These are phyloP conservation scores for Lanmaoa rubissima DNA, from an alignment of 768 basidiomycete species.

Conservation along the genomic window DNA sequence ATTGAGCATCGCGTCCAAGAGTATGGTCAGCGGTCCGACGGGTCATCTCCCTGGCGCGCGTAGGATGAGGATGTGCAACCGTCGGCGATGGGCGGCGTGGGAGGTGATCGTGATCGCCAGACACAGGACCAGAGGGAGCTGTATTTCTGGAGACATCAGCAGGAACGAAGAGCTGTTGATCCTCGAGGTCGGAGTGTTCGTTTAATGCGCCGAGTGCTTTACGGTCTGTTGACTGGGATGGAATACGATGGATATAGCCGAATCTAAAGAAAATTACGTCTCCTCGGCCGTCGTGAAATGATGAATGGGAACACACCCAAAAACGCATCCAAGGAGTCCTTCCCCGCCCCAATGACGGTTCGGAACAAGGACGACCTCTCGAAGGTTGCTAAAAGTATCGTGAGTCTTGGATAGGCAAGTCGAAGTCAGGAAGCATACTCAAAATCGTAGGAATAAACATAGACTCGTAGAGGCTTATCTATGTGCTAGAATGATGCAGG, in stretches of 20 bases:
- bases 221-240: slow-evolving; percentile 64
- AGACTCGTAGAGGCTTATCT: slow-evolving; percentile 90
- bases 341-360: slow-evolving; percentile 98
- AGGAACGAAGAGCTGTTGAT: slow-evolving; percentile 70
- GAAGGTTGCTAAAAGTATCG: slow-evolving; percentile 59
- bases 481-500: slow-evolving; percentile 60
- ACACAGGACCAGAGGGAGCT: neutral
- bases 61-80: slow-evolving; percentile 32
- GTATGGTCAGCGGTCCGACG: slow-evolving; percentile 15
- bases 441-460: slow-evolving; percentile 96
- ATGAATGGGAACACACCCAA: slow-evolving; percentile 61
- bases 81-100: slow-evolving; percentile 12
- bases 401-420: slow-evolving; percentile 8
- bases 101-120: slow-evolving; percentile 8
- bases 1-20: slow-evolving; percentile 16
- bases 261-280: slow-evolving; percentile 48
- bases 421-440: slow-evolving; percentile 56
- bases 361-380: slow-evolving; percentile 92
- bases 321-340: slow-evolving; percentile 91
- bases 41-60: slow-evolving; percentile 17
- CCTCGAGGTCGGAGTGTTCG: slow-evolving; percentile 54
- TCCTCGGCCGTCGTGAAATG: neutral
- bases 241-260: slow-evolving; percentile 91
- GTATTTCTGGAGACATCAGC: slow-evolving; percentile 45
- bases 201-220: slow-evolving; percentile 55